These are phyloP conservation scores for Arthrinium puccinioides DNA, from an alignment of 2,329 filamentous ascomycete genomes.

Conservation along the genomic window DNA sequence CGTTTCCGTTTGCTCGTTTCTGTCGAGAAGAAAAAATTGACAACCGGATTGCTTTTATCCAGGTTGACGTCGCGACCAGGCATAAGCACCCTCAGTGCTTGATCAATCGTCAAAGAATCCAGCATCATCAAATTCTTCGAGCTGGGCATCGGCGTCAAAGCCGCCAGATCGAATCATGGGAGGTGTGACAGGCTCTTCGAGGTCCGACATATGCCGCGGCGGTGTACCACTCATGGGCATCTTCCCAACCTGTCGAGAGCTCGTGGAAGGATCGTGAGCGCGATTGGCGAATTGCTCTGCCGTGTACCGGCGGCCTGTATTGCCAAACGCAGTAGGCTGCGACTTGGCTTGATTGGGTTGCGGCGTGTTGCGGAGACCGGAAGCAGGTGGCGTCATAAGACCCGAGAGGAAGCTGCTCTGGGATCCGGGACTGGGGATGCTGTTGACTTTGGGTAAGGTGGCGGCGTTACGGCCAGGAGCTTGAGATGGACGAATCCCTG, in stretches of 20 bases:
- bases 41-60: no score
- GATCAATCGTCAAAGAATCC: constrained; percentile 47
- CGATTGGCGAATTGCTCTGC: constrained; percentile 39
- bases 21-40: no score
- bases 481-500: constrained; percentile 39
- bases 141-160: constrained; percentile 55
- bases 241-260: constrained; percentile 31
- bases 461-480: constrained; percentile 34
- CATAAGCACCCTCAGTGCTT: no score
- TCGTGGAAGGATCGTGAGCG: constrained; percentile 22
- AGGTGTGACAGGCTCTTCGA: constrained; percentile 45
- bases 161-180: constrained; percentile 52
- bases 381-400: constrained; percentile 83
- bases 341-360: constrained; percentile 29
- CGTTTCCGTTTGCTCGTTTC: no score
- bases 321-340: constrained; percentile 55
- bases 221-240: constrained; percentile 31
- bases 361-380: constrained; percentile 58
- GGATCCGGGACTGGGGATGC: constrained; percentile 44
- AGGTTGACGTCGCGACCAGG: no score
- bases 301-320: constrained; percentile 51
- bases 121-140: constrained; percentile 49
- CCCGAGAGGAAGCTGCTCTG: constrained; percentile 63
- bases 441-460: constrained; percentile 43
- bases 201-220: constrained; percentile 25